These are phyloP conservation scores for Lepraria neglecta DNA, from an alignment of 495 filamentous ascomycete species.

Conservation along the genomic window DNA sequence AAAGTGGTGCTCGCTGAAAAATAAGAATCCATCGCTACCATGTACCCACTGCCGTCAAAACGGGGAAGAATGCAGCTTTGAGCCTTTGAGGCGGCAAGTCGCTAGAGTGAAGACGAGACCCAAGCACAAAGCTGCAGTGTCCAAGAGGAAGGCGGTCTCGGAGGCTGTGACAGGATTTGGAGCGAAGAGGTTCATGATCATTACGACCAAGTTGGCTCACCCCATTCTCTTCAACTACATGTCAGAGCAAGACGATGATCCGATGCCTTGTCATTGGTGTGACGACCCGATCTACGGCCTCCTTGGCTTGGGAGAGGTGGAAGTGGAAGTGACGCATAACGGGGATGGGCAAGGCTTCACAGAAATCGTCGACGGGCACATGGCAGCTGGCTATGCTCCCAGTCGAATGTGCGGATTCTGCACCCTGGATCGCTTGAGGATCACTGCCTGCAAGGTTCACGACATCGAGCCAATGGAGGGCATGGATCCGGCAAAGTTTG, in stretches of 20 bases:
- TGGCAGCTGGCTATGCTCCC: conserved; percentile 27
- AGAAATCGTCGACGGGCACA: conserved; percentile 35
- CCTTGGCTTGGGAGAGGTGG: conserved; percentile 33
- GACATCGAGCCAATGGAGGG: conserved; percentile 26
- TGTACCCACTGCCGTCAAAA: conserved; percentile 16
- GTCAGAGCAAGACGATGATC: conserved; percentile 9
- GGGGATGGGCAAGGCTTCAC: conserved; percentile 29
- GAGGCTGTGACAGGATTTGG: no score
- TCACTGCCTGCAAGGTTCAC: conserved; percentile 35
- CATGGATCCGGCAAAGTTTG: conserved; percentile 21
- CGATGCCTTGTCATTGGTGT: conserved; percentile 39
- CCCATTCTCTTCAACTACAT: conserved; percentile 37
- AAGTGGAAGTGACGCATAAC: conserved; percentile 31
- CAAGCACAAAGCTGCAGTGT: conserved; percentile 1
- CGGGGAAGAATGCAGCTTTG: background rate
- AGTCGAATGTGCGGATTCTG: conserved; percentile 39
- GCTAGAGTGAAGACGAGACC: background rate
- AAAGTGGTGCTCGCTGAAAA: conserved; percentile 18
- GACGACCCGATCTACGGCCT: conserved; percentile 33
- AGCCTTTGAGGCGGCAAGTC: background rate
- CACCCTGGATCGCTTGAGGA: conserved; percentile 31
- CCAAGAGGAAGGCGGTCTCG: background rate
- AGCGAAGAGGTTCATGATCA: conserved; percentile 15
- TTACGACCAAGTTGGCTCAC: conserved; percentile 36
- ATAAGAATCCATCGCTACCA: conserved; percentile 5